Evolutionary conservation across 2,329 filamentous ascomycete species (phyloP).

Genomic region (Fusarium palustre): DNA sequence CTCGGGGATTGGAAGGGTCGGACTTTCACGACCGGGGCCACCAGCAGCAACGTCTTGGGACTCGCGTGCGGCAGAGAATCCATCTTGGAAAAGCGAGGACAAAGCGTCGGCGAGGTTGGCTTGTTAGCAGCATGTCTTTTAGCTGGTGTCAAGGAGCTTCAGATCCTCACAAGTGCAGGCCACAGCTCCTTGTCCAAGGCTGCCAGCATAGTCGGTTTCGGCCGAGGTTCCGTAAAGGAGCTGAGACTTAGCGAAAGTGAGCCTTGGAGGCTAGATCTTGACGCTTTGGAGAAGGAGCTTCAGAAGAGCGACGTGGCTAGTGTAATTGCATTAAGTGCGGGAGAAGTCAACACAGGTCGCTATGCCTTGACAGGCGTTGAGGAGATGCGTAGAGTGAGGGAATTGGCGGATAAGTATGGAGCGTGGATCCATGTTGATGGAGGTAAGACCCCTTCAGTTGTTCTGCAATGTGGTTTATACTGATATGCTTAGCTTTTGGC

Average conservation of each 20-base stretch:
- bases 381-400: conserved; percentile 73
- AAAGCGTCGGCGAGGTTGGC: conserved; percentile 74
- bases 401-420: conserved; percentile 76
- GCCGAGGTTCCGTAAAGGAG: conserved; percentile 74
- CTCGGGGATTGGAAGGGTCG: conserved; percentile 70
- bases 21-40: conserved; percentile 71
- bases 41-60: conserved; percentile 85
- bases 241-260: conserved; percentile 63
- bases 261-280: conserved; percentile 78
- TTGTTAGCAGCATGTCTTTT: conserved; percentile 72
- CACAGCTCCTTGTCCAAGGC: conserved; percentile 90
- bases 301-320: conserved; percentile 66
- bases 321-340: conserved; percentile 84
- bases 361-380: conserved; percentile 72
- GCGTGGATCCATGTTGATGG: conserved; percentile 94
- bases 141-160: conserved; percentile 74
- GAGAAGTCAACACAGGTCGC: conserved; percentile 90
- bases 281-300: conserved; percentile 71
- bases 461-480: not conserved
- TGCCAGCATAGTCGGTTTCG: conserved; percentile 83
- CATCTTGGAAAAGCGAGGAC: conserved; percentile 58
- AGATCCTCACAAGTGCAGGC: conserved; percentile 82
- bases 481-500: conserved; percentile 74
- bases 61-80: conserved; percentile 74
- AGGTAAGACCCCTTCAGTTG: conserved; percentile 53